Conservation (phyloP, 2,329 filamentous ascomycete species). For the Scytalidium lignicola region DNA sequence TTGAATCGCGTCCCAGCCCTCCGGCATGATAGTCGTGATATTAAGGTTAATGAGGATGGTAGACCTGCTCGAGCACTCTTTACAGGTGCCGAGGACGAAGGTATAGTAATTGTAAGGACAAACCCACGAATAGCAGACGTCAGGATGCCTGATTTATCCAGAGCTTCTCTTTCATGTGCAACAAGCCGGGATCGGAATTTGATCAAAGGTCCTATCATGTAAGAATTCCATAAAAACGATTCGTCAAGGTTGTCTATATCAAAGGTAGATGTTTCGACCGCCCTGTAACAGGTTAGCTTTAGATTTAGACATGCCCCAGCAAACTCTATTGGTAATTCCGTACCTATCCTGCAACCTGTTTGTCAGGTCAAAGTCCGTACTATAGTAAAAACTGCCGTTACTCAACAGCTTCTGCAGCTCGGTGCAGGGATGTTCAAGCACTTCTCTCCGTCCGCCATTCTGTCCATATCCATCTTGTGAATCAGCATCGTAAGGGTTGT, state of each 20-base stretch:
- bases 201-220: conserved; percentile 92
- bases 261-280: conserved; percentile 71
- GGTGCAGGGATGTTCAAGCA: conserved; percentile 81
- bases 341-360: conserved; percentile 86
- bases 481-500: conserved; percentile 25
- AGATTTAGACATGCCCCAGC: conserved; percentile 6
- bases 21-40: conserved; percentile 84
- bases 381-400: conserved; percentile 96
- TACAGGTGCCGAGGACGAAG: conserved; percentile 68
- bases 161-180: conserved; percentile 64
- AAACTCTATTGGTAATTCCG: conserved; percentile 9
- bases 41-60: conserved; percentile 80
- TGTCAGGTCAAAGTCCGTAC: conserved; percentile 95
- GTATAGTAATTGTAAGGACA: conserved; percentile 80
- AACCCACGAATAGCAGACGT: conserved; percentile 94
- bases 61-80: conserved; percentile 61
- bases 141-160: conserved; percentile 84
- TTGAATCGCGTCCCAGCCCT: conserved; percentile 95
- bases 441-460: conserved; percentile 65
- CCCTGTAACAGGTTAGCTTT: conserved; percentile 40
- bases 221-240: conserved; percentile 94
- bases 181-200: conserved; percentile 81
- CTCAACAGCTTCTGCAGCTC: conserved; percentile 87
- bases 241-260: conserved; percentile 91
- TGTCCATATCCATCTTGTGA: conserved; percentile 40